Base-by-base conservation (phyloP, 768 basidiomycete species). In the Podaxis carcinomalis region DNA sequence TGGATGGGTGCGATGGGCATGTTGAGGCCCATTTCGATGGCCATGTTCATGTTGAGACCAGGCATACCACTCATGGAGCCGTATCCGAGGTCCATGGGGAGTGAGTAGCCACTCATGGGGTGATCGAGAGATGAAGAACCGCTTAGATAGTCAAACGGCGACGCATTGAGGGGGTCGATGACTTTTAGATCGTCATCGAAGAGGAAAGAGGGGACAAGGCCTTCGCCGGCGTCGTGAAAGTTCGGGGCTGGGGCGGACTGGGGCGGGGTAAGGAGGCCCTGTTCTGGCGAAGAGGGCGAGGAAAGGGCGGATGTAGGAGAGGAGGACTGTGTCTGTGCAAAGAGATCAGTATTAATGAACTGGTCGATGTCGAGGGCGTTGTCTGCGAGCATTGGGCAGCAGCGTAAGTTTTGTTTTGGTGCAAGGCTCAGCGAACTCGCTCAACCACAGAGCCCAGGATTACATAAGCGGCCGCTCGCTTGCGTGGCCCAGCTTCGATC, bases 281-380 rank as follows among this genome's bases (percentile, higher is more conserved):
- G 71, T 57, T 75, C 67, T 42, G 82, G 74, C 56, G 81, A 75
- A 62, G 81, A 78, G 9, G 80, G 77, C 3, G 78, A 77, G 5
- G 76, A 77, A 0, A 80, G 77, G 14, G 75, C 74, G 19, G 77
- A 68, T 14, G 69, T 66, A 21, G 66, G 61, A 13, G 63, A 32
- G 7, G 59, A 51, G 7, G 59, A 51, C 52, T 66, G 73, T 55
- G 74, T 68, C n/a, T 73, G 70, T n/a, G 76, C 69, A 58, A 83
- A 80, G 59, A 85, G 78, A 63, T 90, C 88, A 53, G 86, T 77
- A 70, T 89, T 83, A 74, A 90, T 83, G 65, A 87, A 81, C 67
- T 89, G 86, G 69, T 78, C 81, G 66, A 88, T 74, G 65, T 83
- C 78, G 62, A 62, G 62, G 50, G 37, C 52, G 42, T 35, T 59